Base-by-base conservation (phyloP, 805 yeast species). In the Millerago galiae region DNA sequence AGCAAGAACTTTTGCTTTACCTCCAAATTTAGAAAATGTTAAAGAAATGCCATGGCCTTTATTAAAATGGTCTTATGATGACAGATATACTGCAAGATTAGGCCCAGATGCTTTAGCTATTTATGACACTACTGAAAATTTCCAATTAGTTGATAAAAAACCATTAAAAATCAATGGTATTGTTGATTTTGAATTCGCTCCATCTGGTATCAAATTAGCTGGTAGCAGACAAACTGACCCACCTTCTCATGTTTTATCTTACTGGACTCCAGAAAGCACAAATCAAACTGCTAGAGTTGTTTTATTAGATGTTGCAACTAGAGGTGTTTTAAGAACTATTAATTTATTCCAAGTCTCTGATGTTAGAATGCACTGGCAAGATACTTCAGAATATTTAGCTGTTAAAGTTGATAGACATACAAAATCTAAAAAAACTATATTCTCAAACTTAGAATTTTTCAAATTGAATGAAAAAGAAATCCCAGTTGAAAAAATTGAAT, bases 331-430 rank as follows among this genome's bases (percentile, higher is more conserved):
- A 48, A 85, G 97, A 75, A 85, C 96, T 46, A 82, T 91, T 54
- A 90, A 91, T 66, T 73, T 93, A 66, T 89, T 93, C 74, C 96
- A 93, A 68, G 99, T 93, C 40, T 77, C 88, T 44, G 91, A 84
- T 60, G 88, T 93, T 67, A 76, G 82, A 58, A 68, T 93, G 69
- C 88, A 81, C 72, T 93, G 99, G 99, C 98, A 93, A 68, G 81
- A 78, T 51, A 81, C 84, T 53, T 88, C 87, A 50, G 81, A 79
- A 55, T 83, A 71, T 62, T 69, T 93, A 61, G 87, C 96, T 70
- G 95, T 90, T 60, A 88, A 86, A 70, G 96, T 93, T 54, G 96
- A 90, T 65, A 87, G 98, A 68, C 96, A 89, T 68, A 87, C 97
- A 44, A 93, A 93, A 67, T 83, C 96, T 38, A 86, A 83, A 65